Conservation (phyloP, 2,329 filamentous ascomycete species). For the Fusarium musae region DNA sequence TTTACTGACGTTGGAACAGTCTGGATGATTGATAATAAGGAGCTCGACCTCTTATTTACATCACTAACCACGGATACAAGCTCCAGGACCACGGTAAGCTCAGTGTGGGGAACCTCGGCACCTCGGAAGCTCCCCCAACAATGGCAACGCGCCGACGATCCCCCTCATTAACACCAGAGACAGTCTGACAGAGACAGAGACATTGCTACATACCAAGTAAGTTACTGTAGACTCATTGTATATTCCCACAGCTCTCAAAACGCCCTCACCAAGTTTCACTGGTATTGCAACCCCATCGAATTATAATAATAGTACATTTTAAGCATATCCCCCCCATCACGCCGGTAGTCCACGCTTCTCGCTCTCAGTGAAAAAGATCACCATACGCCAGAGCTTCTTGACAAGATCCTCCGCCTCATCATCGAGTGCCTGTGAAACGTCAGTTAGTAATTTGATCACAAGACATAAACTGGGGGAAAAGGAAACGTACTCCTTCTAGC, state of each 20-base stretch:
- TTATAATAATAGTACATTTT: slow-evolving; percentile 38
- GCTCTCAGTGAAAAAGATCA: slow-evolving; percentile 96
- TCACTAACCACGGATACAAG: neutral
- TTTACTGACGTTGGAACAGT: neutral
- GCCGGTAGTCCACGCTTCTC: slow-evolving; percentile 88
- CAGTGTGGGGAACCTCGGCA: slow-evolving; percentile 48
- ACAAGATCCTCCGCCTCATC: slow-evolving; percentile 95
- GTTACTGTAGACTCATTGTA: neutral
- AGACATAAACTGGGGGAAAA: slow-evolving; percentile 35
- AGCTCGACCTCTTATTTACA: slow-evolving; percentile 13
- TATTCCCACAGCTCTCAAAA: slow-evolving; percentile 21
- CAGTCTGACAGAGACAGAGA: neutral
- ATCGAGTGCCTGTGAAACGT: slow-evolving; percentile 75
- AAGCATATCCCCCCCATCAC: slow-evolving; percentile 49
- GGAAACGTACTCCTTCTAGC: slow-evolving; percentile 77
- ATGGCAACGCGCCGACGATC: slow-evolving; percentile 19
- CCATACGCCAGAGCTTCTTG: slow-evolving; percentile 97
- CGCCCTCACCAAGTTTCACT: slow-evolving; percentile 11
- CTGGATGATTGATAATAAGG: neutral
- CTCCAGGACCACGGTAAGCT: slow-evolving; percentile 16
- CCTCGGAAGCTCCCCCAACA: slow-evolving; percentile 36
- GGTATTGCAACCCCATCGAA: slow-evolving; percentile 26
- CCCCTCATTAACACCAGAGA: slow-evolving; percentile 17
- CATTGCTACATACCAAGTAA: neutral
- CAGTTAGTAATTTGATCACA: slow-evolving; percentile 23